phyloP scores from a whole-genome alignment of 805 yeast genomes.

The Tetrapisispora pingtungensis region DNA sequence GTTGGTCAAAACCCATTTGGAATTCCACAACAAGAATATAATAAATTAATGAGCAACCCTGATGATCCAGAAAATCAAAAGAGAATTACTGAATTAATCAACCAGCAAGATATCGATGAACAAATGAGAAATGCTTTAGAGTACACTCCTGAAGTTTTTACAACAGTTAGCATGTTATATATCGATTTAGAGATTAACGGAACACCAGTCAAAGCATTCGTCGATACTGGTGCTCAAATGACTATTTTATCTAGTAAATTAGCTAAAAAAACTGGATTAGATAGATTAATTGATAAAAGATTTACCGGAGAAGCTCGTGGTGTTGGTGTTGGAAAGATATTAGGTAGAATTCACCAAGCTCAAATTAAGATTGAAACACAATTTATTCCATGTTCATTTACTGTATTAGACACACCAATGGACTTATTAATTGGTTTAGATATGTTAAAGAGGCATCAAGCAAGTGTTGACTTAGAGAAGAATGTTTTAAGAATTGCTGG shows the following conservation, averaged over 20 bases:
- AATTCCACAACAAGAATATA: constrained; percentile 39
- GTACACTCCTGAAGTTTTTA: constrained; percentile 82
- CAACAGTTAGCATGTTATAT: constrained; percentile 74
- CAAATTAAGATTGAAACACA: constrained; percentile 68
- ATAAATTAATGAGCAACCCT: constrained; percentile 49
- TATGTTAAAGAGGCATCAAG: constrained; percentile 82
- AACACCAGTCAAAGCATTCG: constrained; percentile 76
- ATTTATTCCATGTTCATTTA: constrained; percentile 57
- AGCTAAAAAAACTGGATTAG: constrained; percentile 63
- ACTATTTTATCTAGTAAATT: constrained; percentile 73
- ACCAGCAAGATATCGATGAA: constrained; percentile 67
- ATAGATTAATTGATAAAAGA: constrained; percentile 67
- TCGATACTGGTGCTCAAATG: constrained; percentile 91
- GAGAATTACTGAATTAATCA: constrained; percentile 54
- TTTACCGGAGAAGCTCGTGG: constrained; percentile 81
- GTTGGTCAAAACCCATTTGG: constrained; percentile 23
- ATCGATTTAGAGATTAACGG: constrained; percentile 73
- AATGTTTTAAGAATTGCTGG: constrained; percentile 64
- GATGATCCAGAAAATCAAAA: constrained; percentile 61
- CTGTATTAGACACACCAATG: constrained; percentile 50
- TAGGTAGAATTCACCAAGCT: constrained; percentile 82
- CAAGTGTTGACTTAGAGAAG: constrained; percentile 60
- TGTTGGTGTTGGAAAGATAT: constrained; percentile 70
- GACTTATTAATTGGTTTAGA: constrained; percentile 84
- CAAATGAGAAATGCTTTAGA: constrained; percentile 74